Evolutionary conservation across 495 filamentous ascomycete species (phyloP).

Genomic region (Aspergillus nidulans): DNA sequence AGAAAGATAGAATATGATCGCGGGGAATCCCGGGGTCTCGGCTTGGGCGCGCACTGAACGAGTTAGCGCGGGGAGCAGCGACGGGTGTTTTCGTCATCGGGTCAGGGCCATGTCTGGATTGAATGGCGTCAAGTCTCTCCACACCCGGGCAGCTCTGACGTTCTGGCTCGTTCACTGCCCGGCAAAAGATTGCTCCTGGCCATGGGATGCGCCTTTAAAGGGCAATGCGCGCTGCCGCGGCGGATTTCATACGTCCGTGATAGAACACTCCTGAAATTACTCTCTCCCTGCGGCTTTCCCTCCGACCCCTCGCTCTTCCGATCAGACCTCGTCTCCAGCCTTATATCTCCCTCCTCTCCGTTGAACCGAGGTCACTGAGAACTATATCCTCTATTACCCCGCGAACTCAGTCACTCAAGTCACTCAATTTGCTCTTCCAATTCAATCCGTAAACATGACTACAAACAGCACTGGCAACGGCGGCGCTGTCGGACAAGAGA

Average conservation of each 20-base stretch:
- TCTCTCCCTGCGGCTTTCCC: not conserved
- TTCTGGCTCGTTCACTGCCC: conserved; percentile 7
- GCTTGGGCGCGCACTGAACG: not conserved
- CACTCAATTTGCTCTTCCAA: not conserved
- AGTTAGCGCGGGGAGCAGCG: conserved; percentile 15
- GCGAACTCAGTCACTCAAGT: not conserved
- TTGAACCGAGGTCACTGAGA: conserved; percentile 26
- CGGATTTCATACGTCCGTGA: not conserved
- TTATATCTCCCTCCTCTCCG: conserved; percentile 19
- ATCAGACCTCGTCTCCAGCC: conserved; percentile 1
- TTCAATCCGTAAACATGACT: conserved; percentile 29
- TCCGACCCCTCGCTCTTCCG: not conserved
- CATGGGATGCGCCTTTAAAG: not conserved
- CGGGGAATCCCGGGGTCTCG: conserved; percentile 12
- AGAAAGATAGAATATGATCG: not conserved
- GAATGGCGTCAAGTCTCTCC: conserved; percentile 13
- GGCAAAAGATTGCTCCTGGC: conserved; percentile 14
- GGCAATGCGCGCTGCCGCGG: conserved; percentile 8
- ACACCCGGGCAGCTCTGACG: conserved; percentile 4
- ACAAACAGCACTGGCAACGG: conserved; percentile 28
- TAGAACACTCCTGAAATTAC: not conserved
- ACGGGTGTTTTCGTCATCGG: conserved; percentile 4
- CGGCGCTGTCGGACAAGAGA: conserved; percentile 54
- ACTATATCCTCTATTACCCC: conserved; percentile 7
- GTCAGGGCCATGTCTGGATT: not conserved